Evolutionary conservation across 805 yeast genomes (phyloP), one percentile per base, ranked within the genome.

Genomic region (Torulaspora franciscae): DNA sequence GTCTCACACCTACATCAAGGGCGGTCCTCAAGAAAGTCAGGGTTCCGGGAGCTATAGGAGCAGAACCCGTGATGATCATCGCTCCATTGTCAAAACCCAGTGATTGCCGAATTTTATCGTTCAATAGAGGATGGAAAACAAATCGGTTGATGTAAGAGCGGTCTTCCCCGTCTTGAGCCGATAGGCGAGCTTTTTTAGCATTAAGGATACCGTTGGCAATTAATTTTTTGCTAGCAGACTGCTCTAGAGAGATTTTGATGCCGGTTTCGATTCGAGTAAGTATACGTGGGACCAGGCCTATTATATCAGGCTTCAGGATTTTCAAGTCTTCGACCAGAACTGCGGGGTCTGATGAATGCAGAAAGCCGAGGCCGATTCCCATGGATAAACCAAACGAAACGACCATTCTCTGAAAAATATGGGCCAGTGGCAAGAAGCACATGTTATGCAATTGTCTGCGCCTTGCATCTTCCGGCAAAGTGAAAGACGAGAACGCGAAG

Each of bases 21-120:
- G 80, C 71, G n/a, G 80, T 80, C 56, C 79, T 75, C 55, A 85
- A 63, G 59, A 81, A 83, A 46, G 68, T 66, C 33, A 82, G 69
- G 1, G 88, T 80, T 33, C 75, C 80, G 13, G 75, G 72, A 26
- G 85, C 70, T 50, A 84, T 71, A 22, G 93, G 91, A 2, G 91
- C 89, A 26, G 86, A 80, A 22, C 91, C 87, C 24, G 74, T 66
- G 29, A 73, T 61, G 23, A 74, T 46, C 46, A 64, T 63, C 14
- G 65, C 60, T 29, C 69, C 53, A 38, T 74, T 72, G 25, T 67
- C 71, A 48, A 78, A 69, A 1, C 83, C 82, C n/a, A 77, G 56
- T 28, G 71, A 69, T 42, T 59, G 55, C 38, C 72, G 66, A 26
- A 78, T 67, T 58, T 75, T 75, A 37, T 66, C 67, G 33, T 70